Base-by-base conservation (phyloP, 257 asterid species). In the Solanum commersonii region DNA sequence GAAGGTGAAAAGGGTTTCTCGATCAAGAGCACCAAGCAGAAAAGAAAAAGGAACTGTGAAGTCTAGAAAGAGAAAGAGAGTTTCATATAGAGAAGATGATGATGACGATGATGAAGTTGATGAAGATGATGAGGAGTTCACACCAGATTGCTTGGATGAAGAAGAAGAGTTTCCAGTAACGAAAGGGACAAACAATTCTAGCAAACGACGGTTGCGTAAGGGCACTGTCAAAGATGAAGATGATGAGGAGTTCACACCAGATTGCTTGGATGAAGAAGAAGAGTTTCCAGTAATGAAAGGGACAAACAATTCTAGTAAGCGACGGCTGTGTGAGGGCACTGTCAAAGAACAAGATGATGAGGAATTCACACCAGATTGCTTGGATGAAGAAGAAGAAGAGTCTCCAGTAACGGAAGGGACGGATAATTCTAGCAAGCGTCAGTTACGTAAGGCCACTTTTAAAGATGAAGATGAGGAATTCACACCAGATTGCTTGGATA, bases 1-100 rank as follows among this genome's bases (percentile, higher is more conserved):
- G 92, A 94, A 90, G 94, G 91, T 87, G 89, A 93, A 92, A 89
- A 93, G 90, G 87, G 79, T 46, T 79, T 88, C 72, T 40, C 89
- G 86, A 86, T 87, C 92, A 52, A 91, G 87, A 81, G 92, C 91
- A 88, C 84, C 87, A 33, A 87, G 89, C 87, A 90, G 94, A 90
- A 93, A 91, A 87, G 89, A 72, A 78, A 93, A 90, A 83, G 89
- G 74, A 87, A 65, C 63, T 87, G 49, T 73, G 59, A 72, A 49
- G 46, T 33, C 85, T 67, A 87, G 88, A 63, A 91, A 91, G 88
- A 94, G 90, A 72, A 90, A 88, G 63, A 89, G 88, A 85, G 85
- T 86, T 84, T 87, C 90, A 11, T 87, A 90, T 87, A 84, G 86
- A 84, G 92, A 90, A 88, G 92, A 89, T 81, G 92, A 88, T 78